phyloP scores from a whole-genome alignment of 805 yeast genomes.

The Ogataea pignaliae region DNA sequence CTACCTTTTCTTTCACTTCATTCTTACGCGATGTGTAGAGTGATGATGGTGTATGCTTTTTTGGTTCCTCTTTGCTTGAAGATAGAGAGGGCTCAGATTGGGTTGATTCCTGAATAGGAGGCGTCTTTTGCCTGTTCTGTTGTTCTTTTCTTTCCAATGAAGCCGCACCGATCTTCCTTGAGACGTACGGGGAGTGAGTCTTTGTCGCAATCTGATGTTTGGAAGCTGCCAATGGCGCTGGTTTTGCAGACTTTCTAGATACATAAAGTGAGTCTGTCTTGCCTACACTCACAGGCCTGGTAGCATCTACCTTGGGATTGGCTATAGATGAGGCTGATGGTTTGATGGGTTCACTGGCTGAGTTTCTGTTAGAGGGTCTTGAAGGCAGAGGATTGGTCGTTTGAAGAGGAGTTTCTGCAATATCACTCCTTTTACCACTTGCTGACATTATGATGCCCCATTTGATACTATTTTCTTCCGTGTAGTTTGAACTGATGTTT shows the following conservation, averaged over 20 bases:
- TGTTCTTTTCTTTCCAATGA: conserved; percentile 1
- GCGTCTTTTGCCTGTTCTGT: neutral
- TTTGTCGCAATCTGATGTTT: neutral
- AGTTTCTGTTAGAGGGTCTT: conserved; percentile 16
- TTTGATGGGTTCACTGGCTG: conserved; percentile 14
- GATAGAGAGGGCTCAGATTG: too few species aligned
- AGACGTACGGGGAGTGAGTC: neutral
- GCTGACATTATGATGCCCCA: conserved; percentile 24
- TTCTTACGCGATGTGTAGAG: conserved; percentile 15
- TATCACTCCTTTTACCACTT: conserved; percentile 7
- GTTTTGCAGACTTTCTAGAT: neutral
- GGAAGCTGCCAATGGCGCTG: neutral
- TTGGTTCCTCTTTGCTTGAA: too few species aligned
- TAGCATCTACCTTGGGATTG: too few species aligned
- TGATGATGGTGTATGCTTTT: conserved; percentile 3
- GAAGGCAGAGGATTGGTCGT: neutral
- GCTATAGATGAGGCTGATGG: conserved; percentile 1
- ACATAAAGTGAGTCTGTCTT: too few species aligned
- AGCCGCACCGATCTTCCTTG: neutral
- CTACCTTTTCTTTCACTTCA: conserved; percentile 12
- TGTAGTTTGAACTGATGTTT: conserved; percentile 7
- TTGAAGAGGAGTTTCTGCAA: neutral
- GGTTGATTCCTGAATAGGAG: neutral
- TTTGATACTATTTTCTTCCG: conserved; percentile 14
- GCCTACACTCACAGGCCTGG: too few species aligned